Base-by-base conservation (phyloP, 768 basidiomycete species). In the Amyloporia xantha region DNA sequence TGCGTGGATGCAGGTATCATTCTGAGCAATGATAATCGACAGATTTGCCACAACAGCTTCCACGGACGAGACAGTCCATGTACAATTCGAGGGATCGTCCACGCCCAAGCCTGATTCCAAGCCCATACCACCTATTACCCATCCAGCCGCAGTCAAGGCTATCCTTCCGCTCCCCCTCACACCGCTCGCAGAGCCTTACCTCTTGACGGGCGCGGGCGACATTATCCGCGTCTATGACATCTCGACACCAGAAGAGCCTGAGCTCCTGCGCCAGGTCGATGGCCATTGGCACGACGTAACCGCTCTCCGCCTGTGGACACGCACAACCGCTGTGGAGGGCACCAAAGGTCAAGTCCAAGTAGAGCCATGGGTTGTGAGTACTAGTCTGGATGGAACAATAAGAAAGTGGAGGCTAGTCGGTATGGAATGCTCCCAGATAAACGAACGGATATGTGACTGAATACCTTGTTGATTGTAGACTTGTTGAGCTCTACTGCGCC, bases 281-380 rank as follows among this genome's bases (percentile, higher is more conserved):
- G 93, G 80, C 5, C 95, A 97, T 61, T 91, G 85, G 80, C 91
- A 91, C 56, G 91, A 96, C 57, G 82, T 97, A 13, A 86, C 79
- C 3, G 80, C 77, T 4, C 66, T 98, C 44, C 74, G 76, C 24
- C 68, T 84, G 10, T 96, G 92, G 91, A 67, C 76, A 56, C 75
- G 82, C 26, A 25, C 17, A 13, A 69, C 68, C 5, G 62, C 66
- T 24, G 71, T 70, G 7, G 68, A 68, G 21, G 76, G 74, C 52
- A 72, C 71, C 6, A 66, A 60, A 46, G 73, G 69, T n/a, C 71
- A 69, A 54, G 38, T 77, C 9, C 71, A 67, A 51, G 57, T 78
- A 11, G 88, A 91, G 57, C 80, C 84, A 17, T 93, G 88, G 85
- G 73, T 97, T 36, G 66, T 97, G 30, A 92, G 84, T 50, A 75